A percentile compares a stretch with the other conserved stretches of the same genome.
These are phyloP conservation scores for Trematosphaeria pertusa DNA, from an alignment of 2,329 filamentous ascomycete genomes.

Conservation along the genomic window DNA sequence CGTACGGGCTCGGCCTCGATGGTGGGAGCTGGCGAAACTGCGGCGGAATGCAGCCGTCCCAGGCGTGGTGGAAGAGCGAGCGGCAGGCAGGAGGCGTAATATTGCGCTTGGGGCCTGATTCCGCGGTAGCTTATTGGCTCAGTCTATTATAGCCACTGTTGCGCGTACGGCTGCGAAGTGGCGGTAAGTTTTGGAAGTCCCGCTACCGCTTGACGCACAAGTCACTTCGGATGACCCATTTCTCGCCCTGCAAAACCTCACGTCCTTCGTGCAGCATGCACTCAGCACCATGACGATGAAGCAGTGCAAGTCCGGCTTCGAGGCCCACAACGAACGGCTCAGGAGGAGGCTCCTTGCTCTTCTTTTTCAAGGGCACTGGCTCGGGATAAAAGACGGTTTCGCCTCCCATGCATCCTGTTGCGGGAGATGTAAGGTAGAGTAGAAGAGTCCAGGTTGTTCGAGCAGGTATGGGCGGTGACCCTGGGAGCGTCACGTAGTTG, in stretches of 20 bases:
- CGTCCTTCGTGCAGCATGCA: conserved; percentile 89
- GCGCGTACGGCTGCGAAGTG: no score
- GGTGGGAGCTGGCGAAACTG: no score
- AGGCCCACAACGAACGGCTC: conserved; percentile 75
- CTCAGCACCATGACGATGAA: conserved; percentile 88
- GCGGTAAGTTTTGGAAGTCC: background rate
- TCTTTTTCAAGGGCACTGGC: conserved; percentile 53
- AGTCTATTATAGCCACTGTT: no score
- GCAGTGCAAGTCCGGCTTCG: conserved; percentile 82
- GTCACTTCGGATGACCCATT: conserved; percentile 90
- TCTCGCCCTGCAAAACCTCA: conserved; percentile 80
- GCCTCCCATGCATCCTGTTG: conserved; percentile 79
- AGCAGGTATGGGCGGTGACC: conserved; percentile 53
- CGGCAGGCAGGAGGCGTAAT: no score
- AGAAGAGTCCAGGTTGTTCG: conserved; percentile 91
- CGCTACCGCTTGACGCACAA: conserved; percentile 67
- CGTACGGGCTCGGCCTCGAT: no score
- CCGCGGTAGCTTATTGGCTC: no score
- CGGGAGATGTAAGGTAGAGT: conserved; percentile 80
- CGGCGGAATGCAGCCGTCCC: no score
- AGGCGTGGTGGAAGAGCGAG: no score
- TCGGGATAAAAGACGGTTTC: conserved; percentile 92
- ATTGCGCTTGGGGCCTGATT: no score
- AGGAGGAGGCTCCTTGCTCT: conserved; percentile 46
- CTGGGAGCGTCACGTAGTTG: conserved; percentile 69